These are phyloP conservation scores for Cadophora sp. DNA, from an alignment of 2,329 filamentous ascomycete genomes.

Conservation along the genomic window DNA sequence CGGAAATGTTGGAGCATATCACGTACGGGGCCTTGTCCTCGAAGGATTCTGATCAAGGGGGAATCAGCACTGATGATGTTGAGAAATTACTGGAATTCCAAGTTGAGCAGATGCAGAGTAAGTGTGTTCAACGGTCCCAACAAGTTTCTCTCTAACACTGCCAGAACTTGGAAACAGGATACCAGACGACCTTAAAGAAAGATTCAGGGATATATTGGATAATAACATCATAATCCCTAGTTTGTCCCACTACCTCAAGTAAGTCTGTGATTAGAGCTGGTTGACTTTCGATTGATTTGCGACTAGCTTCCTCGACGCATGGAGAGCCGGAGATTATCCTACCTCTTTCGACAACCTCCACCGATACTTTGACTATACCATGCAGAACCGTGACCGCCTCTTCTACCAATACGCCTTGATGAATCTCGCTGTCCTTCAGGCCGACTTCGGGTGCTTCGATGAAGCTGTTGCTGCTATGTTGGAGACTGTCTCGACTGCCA, in stretches of 20 bases:
- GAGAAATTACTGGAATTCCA: constrained; percentile 87
- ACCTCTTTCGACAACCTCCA: constrained; percentile 91
- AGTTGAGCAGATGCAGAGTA: constrained; percentile 85
- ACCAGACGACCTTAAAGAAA: constrained; percentile 73
- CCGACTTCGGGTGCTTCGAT: constrained; percentile 89
- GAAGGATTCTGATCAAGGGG: constrained; percentile 44
- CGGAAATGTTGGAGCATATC: constrained; percentile 47
- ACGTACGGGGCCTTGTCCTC: constrained; percentile 38
- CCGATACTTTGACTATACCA: constrained; percentile 95
- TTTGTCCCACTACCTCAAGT: constrained; percentile 78
- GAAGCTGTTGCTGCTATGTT: constrained; percentile 95
- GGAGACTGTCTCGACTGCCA: constrained; percentile 91
- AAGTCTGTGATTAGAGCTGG: constrained; percentile 30
- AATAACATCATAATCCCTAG: constrained; percentile 74
- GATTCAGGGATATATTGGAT: constrained; percentile 72
- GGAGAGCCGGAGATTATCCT: constrained; percentile 88
- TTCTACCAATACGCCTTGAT: constrained; percentile 96
- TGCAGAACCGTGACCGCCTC: constrained; percentile 80
- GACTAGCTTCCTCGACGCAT: constrained; percentile 83
- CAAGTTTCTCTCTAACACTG: not conserved
- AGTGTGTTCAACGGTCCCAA: constrained; percentile 36
- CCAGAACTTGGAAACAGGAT: constrained; percentile 79
- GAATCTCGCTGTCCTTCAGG: constrained; percentile 91
- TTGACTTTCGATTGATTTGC: constrained; percentile 26
- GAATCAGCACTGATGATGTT: constrained; percentile 78